Evolutionary conservation across 352 stramenopile genomes (phyloP).

Genomic region (Phytopythium delawarense): DNA sequence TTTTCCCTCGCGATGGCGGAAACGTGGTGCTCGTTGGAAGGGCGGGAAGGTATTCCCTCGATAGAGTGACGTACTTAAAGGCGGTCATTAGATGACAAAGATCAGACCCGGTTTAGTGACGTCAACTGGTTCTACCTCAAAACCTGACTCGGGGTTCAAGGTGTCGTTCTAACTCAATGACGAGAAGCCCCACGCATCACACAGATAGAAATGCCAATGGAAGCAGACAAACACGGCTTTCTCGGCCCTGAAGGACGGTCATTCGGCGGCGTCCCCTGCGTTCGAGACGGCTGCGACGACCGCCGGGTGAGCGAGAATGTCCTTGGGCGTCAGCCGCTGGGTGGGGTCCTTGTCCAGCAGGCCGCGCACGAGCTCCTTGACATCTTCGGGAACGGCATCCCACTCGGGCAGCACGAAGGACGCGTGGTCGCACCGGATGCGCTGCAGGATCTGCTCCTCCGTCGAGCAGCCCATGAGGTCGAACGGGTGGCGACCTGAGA

Average conservation of each 20-base stretch:
- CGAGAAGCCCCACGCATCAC: neutral
- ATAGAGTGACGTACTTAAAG: neutral
- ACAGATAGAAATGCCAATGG: neutral
- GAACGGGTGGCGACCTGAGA: constrained; percentile 83
- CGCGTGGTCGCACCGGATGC: constrained; percentile 40
- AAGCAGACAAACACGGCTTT: neutral
- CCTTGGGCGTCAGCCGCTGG: constrained; percentile 39
- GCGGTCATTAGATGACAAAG: neutral
- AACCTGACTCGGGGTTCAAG: neutral
- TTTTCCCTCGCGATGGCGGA: neutral
- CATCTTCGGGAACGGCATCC: constrained; percentile 36
- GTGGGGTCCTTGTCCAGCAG: constrained; percentile 72
- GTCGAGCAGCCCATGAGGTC: constrained; percentile 72
- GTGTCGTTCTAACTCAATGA: neutral
- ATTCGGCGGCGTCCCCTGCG: neutral
- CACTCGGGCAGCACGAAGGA: constrained; percentile 61
- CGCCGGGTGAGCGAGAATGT: constrained; percentile 42
- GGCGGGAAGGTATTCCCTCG: neutral
- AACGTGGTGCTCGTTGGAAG: neutral
- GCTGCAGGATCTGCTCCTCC: constrained; percentile 73
- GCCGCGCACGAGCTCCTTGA: constrained; percentile 61
- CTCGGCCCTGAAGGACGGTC: neutral
- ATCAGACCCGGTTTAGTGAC: neutral
- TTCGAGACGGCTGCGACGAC: constrained; percentile 15
- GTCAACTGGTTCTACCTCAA: neutral